Conservation (phyloP, 495 filamentous ascomycete species). For the Wilcoxina mikolae region DNA sequence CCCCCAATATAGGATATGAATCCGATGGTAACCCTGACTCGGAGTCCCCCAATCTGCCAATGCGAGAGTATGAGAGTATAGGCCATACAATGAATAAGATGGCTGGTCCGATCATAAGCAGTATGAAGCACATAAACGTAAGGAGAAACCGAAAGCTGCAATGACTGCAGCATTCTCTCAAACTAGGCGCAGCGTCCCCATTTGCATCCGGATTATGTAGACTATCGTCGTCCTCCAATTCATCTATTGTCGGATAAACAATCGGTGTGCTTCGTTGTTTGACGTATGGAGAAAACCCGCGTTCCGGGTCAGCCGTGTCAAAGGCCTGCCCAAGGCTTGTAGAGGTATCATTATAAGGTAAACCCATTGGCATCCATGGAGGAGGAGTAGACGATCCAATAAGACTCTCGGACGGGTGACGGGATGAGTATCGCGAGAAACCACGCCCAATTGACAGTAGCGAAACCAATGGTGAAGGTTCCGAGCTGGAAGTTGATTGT, state of each 20-base stretch:
- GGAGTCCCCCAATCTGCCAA: background rate
- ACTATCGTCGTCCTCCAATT: slow-evolving; percentile 66
- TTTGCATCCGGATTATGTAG: slow-evolving; percentile 55
- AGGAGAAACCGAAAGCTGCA: slow-evolving; percentile 30
- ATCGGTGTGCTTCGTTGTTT: slow-evolving; percentile 9
- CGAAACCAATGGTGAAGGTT: background rate
- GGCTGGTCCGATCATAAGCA: slow-evolving; percentile 49
- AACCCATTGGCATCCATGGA: background rate
- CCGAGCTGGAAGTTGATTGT: background rate
- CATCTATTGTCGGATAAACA: slow-evolving; percentile 15
- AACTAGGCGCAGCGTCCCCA: slow-evolving; percentile 42
- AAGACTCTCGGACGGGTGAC: background rate
- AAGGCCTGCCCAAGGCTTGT: background rate
- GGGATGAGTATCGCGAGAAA: slow-evolving; percentile 4
- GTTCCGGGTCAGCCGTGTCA: slow-evolving; percentile 12
- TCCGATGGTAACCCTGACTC: background rate
- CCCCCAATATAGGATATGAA: slow-evolving; percentile 20
- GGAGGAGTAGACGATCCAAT: background rate
- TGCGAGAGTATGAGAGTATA: slow-evolving; percentile 40
- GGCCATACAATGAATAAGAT: slow-evolving; percentile 62
- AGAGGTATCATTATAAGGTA: background rate
- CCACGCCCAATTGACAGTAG: slow-evolving; percentile 1
- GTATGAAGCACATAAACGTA: slow-evolving; percentile 46
- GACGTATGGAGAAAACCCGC: slow-evolving; percentile 16
- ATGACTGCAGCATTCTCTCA: slow-evolving; percentile 36